Evolutionary conservation across 495 filamentous ascomycete species (phyloP).

Genomic region (Aspergillus affinis): DNA sequence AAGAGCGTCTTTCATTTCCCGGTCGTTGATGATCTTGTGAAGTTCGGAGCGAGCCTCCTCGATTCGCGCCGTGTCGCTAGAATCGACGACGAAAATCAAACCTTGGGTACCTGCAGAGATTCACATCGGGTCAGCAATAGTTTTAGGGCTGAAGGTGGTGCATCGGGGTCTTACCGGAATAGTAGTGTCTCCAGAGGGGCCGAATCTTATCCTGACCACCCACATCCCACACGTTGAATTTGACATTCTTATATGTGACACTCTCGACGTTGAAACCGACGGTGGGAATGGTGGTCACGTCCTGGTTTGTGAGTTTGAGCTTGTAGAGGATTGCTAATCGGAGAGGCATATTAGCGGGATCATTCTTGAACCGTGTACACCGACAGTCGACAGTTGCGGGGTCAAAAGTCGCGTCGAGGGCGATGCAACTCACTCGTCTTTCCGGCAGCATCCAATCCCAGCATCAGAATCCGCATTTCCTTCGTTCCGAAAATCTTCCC

Average conservation of each 20-base stretch:
- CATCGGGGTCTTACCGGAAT: slow-evolving; percentile 65
- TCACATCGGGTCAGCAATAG: slow-evolving; percentile 7
- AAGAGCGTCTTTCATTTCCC: slow-evolving; percentile 96
- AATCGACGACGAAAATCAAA: slow-evolving; percentile 96
- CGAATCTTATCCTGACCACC: slow-evolving; percentile 99
- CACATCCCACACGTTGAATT: slow-evolving; percentile 99
- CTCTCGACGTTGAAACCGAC: slow-evolving; percentile 99
- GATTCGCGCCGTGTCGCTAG: slow-evolving; percentile 79
- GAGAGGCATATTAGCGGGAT: background rate
- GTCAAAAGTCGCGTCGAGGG: slow-evolving; percentile 1
- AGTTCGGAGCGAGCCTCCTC: slow-evolving; percentile 88
- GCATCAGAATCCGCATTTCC: slow-evolving; percentile 97
- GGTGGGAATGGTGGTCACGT: slow-evolving; percentile 98
- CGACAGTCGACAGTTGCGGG: slow-evolving; percentile 5
- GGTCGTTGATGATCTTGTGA: slow-evolving; percentile 92
- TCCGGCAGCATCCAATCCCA: slow-evolving; percentile 94
- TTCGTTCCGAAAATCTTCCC: slow-evolving; percentile 97
- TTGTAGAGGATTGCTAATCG: slow-evolving; percentile 93
- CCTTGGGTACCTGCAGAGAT: slow-evolving; percentile 76
- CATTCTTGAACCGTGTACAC: background rate
- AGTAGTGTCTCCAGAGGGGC: slow-evolving; percentile 97
- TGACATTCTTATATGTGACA: slow-evolving; percentile 98
- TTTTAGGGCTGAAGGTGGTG: background rate
- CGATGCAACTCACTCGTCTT: slow-evolving; percentile 75
- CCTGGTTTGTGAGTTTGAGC: slow-evolving; percentile 89